phyloP scores from a whole-genome alignment of 345 rosid species.

The Stellera chamaejasme region DNA sequence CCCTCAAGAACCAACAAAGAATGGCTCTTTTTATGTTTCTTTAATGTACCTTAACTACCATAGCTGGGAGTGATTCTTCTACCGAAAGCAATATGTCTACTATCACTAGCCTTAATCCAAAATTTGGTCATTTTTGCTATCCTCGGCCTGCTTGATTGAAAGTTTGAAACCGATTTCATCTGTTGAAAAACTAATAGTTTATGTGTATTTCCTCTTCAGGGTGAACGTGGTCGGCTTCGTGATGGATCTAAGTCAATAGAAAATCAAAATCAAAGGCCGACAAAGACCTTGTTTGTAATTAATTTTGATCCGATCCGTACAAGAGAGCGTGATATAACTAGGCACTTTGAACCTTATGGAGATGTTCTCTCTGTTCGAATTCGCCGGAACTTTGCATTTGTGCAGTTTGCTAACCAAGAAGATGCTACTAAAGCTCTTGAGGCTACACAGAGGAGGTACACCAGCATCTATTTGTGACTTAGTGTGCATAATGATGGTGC shows the following conservation, averaged over 20 bases:
- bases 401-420: constrained; percentile 71
- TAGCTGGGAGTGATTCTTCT: too few relatives aligned
- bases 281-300: constrained; percentile 80
- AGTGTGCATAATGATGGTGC: neutral
- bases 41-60: too few relatives aligned
- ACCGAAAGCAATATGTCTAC: too few relatives aligned
- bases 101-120: too few relatives aligned
- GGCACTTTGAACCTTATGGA: constrained; percentile 78
- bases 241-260: constrained; percentile 46
- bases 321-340: constrained; percentile 59
- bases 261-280: constrained; percentile 66
- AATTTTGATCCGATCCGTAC: constrained; percentile 74
- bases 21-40: neutral
- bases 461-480: constrained; percentile 1
- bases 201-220: constrained; percentile 24
- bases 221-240: constrained; percentile 61
- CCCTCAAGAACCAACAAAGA: neutral
- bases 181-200: neutral
- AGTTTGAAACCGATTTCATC: neutral
- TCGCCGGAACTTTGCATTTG: constrained; percentile 75
- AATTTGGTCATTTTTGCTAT: neutral
- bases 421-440: constrained; percentile 82
- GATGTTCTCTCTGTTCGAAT: constrained; percentile 63
- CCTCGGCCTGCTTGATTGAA: neutral
- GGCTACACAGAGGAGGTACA: constrained; percentile 61